Percentiles rank a stretch among this genome's conserved stretches.
phyloP scores from a whole-genome alignment of 2,329 filamentous ascomycete genomes.

The Rutstroemia sp. region DNA sequence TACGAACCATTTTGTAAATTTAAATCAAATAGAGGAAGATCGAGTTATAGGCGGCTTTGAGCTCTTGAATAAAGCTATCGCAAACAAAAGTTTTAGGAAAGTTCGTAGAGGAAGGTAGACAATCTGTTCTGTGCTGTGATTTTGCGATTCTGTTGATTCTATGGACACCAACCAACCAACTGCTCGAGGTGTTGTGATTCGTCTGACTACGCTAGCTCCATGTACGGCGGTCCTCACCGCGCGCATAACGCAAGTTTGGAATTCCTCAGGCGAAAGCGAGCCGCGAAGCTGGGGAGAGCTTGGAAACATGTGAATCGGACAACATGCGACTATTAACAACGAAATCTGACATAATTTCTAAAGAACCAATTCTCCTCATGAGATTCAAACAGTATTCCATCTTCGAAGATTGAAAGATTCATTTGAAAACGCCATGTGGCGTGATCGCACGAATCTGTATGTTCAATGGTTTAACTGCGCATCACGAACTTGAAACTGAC shows the following conservation, averaged over 20 bases:
- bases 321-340: conserved; percentile 9
- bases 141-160: conserved; percentile 1
- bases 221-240: background rate
- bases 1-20: background rate
- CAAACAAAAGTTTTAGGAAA: background rate
- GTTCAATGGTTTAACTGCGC: conserved; percentile 23
- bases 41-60: background rate
- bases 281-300: conserved; percentile 2
- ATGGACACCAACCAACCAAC: background rate
- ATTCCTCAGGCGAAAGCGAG: conserved; percentile 4
- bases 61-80: background rate
- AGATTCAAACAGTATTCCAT: background rate
- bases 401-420: conserved; percentile 7
- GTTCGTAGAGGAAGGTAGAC: background rate
- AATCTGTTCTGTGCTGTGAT: background rate
- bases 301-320: background rate
- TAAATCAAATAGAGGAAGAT: background rate
- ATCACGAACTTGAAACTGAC: conserved; percentile 23
- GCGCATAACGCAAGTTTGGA: background rate
- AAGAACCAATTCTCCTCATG: conserved; percentile 1
- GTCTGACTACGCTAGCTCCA: background rate
- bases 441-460: conserved; percentile 97
- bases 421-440: conserved; percentile 70
- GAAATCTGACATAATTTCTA: background rate
- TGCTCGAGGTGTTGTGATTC: background rate